These are phyloP conservation scores for Lepraria neglecta DNA, from an alignment of 495 filamentous ascomycete species.

Conservation along the genomic window DNA sequence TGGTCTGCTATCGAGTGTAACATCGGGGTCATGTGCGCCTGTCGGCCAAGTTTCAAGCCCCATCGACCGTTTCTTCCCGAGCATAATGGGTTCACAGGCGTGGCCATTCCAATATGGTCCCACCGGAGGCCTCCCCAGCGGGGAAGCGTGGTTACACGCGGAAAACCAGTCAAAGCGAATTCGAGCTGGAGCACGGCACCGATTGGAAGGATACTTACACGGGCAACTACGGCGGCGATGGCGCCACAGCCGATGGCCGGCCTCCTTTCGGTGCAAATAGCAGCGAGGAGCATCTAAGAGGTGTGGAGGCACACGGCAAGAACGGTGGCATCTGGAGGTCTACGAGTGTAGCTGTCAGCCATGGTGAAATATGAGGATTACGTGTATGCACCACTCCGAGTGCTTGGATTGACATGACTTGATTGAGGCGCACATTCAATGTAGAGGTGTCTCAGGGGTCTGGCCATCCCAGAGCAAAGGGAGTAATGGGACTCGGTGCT, in stretches of 20 bases:
- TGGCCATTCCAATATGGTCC: neutral
- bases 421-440: too few species aligned
- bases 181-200: slow-evolving; percentile 2
- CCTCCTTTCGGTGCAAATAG: slow-evolving; percentile 1
- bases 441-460: too few species aligned
- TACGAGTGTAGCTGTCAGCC: neutral
- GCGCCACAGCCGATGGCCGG: neutral
- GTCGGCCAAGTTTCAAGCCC: slow-evolving; percentile 2
- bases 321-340: slow-evolving; percentile 6
- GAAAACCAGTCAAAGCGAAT: neutral
- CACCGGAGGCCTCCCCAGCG: neutral
- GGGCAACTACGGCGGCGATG: neutral
- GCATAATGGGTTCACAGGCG: neutral
- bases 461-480: too few species aligned
- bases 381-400: neutral
- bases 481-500: too few species aligned
- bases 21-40: slow-evolving; percentile 9
- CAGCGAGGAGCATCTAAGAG: slow-evolving; percentile 8
- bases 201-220: slow-evolving; percentile 4
- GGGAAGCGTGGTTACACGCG: neutral
- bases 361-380: neutral
- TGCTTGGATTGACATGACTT: too few species aligned
- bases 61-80: slow-evolving; percentile 4
- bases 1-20: slow-evolving; percentile 8
- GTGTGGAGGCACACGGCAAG: neutral